Evolutionary conservation across 805 yeast genomes (phyloP), one percentile per base, ranked within the genome.

Genomic region (Cyberlindnera galapagoensis): DNA sequence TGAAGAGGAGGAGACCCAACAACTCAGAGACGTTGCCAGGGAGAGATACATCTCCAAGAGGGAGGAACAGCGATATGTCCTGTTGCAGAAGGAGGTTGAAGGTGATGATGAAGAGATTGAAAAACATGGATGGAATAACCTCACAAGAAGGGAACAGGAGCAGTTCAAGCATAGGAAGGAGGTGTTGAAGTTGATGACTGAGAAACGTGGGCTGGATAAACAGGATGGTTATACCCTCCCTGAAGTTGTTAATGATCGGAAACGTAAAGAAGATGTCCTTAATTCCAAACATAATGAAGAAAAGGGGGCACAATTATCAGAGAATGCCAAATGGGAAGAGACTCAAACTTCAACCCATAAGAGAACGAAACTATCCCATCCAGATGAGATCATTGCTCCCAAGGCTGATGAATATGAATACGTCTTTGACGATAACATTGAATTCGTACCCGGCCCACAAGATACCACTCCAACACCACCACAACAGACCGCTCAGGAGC

Each of bases 391-490:
- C 14, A 47, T 53, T 11, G 49, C 66, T 1, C 64, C 69, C 0
- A 59, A 60, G 3, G 65, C 54, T 18, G 63, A 64, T 6, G 54
- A 74, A 24, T 83, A 80, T 47, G 94, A 82, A n/a, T 85, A 66
- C 56, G 90, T 85, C 1, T 81, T 80, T 57, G 92, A 84, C 50
- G 74, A 74, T 21, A 65, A 65, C 29, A 71, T 78, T 20, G 70
- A 74, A 13, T 77, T 74, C 42, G n/a, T n/a, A n/a, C n/a, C n/a
- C n/a, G n/a, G n/a, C n/a, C 56, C 63, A 1, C 49, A 62, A 4
- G 74, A 69, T 23, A 54, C 54, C 1, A 57, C 18, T 4, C 34
- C 33, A 13, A 29, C 26, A 21, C 39, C 30, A 5, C 27, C 30
- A 21, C 50, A 54, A 39, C 34, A 43, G 31, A 42, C 48, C 18